Conservation (phyloP, 2,329 filamentous ascomycete species). For the Lecanoromycetidae sp. region DNA sequence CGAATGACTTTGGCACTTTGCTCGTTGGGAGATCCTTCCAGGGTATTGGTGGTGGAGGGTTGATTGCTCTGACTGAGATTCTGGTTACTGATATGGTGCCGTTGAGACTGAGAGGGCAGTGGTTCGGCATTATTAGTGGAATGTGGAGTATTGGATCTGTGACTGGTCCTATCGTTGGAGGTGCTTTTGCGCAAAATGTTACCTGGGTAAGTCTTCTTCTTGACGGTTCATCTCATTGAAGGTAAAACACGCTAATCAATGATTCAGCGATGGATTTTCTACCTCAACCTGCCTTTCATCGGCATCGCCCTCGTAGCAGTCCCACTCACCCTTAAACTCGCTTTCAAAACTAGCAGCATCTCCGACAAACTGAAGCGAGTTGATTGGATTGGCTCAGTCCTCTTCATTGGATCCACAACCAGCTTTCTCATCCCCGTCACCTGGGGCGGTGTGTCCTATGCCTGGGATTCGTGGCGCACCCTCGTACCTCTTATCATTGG, state of each 20-base stretch:
- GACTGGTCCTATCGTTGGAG: slow-evolving; percentile 31
- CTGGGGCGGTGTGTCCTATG: slow-evolving; percentile 47
- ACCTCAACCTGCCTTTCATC: slow-evolving; percentile 28
- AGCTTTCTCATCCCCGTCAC: slow-evolving; percentile 44
- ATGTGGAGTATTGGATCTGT: slow-evolving; percentile 32
- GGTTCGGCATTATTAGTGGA: slow-evolving; percentile 29
- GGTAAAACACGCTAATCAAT: background rate
- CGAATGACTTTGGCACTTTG: slow-evolving; percentile 34
- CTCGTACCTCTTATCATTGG: slow-evolving; percentile 47
- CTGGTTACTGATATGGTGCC: slow-evolving; percentile 35
- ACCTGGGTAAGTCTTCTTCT: slow-evolving; percentile 26
- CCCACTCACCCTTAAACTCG: slow-evolving; percentile 35
- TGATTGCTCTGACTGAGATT: slow-evolving; percentile 33
- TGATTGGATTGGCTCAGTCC: slow-evolving; percentile 44
- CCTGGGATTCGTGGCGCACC: slow-evolving; percentile 45
- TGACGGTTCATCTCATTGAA: background rate
- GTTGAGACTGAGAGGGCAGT: slow-evolving; percentile 29
- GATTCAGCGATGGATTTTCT: slow-evolving; percentile 28
- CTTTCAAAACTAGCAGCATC: slow-evolving; percentile 32
- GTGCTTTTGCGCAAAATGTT: slow-evolving; percentile 30
- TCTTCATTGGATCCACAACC: slow-evolving; percentile 44
- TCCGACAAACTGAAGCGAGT: slow-evolving; percentile 35
- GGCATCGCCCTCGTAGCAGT: slow-evolving; percentile 22
- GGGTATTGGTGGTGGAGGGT: slow-evolving; percentile 34
- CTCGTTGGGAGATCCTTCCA: slow-evolving; percentile 35